Evolutionary conservation across 192 early-diverging fungal genomes (phyloP).

Genomic region (Backusella parvicylindrica): DNA sequence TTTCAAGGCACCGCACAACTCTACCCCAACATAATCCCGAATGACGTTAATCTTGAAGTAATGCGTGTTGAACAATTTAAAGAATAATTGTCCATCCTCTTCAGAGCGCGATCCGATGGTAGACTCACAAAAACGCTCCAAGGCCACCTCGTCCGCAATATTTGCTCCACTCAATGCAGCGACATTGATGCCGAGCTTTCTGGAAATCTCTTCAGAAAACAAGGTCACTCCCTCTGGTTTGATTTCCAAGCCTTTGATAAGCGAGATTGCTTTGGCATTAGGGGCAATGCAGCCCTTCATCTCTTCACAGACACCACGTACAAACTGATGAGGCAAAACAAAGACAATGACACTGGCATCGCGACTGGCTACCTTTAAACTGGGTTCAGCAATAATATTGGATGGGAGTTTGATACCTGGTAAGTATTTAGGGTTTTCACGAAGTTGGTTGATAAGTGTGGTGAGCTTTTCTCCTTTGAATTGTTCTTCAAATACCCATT

Average conservation of each 20-base stretch:
- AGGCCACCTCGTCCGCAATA: conserved; percentile 92
- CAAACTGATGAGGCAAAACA: conserved; percentile 93
- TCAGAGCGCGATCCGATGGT: conserved; percentile 80
- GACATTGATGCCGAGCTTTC: conserved; percentile 63
- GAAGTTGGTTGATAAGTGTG: conserved; percentile 85
- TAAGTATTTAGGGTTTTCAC: conserved; percentile 90
- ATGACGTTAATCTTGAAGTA: conserved; percentile 86
- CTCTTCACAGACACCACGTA: conserved; percentile 74
- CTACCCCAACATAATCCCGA: conserved; percentile 86
- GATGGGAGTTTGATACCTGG: conserved; percentile 79
- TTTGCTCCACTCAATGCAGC: conserved; percentile 93
- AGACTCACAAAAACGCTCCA: conserved; percentile 91
- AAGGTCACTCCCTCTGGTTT: conserved; percentile 68
- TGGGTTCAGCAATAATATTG: conserved; percentile 81
- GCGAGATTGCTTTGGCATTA: conserved; percentile 83
- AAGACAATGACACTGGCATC: conserved; percentile 92
- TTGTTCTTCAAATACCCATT: conserved; percentile 96
- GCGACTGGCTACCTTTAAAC: conserved; percentile 67
- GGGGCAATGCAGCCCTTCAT: conserved; percentile 64
- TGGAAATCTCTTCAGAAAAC: conserved; percentile 62
- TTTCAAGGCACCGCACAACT: conserved; percentile 96
- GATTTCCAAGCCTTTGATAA: conserved; percentile 92
- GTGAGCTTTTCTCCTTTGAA: conserved; percentile 82
- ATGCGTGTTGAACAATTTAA: conserved; percentile 78
- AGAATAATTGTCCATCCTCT: conserved; percentile 75